These are phyloP conservation scores for Nyssa sinensis DNA, from an alignment of 148 eudicot species.

Conservation along the genomic window DNA sequence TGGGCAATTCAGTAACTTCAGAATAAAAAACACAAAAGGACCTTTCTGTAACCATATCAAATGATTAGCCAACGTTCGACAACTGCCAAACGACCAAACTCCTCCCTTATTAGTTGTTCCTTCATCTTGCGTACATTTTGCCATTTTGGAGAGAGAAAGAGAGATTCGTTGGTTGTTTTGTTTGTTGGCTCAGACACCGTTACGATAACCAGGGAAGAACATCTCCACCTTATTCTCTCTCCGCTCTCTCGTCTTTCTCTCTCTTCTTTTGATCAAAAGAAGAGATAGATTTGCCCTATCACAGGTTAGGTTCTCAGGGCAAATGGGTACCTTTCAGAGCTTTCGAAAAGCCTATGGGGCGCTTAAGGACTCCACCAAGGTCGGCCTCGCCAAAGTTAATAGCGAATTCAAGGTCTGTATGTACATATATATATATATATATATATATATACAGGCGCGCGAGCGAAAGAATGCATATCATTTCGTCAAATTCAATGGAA, in stretches of 20 bases:
- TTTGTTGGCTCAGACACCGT: not conserved
- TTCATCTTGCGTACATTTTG: not conserved
- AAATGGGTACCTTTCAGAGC: conserved; percentile 76
- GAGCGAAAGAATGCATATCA: not conserved
- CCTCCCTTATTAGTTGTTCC: not conserved
- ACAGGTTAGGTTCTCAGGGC: not conserved
- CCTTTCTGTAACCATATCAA: not conserved
- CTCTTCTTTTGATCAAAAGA: not conserved
- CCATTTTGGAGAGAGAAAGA: conserved; percentile 10
- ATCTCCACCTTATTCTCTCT: not conserved
- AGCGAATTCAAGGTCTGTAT: conserved; percentile 85
- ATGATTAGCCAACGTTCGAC: conserved; percentile 10
- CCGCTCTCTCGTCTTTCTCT: not conserved
- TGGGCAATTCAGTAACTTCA: too few relatives aligned
- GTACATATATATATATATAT: not conserved
- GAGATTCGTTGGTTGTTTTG: not conserved
- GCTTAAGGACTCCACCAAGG: conserved; percentile 94
- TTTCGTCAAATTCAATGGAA: not conserved
- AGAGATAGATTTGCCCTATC: not conserved
- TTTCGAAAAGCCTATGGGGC: conserved; percentile 95
- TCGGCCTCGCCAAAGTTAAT: conserved; percentile 92
- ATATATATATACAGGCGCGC: too few relatives aligned
- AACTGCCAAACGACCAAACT: conserved; percentile 14
- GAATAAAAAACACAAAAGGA: not conserved
- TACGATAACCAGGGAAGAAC: conserved; percentile 13